Evolutionary conservation across 768 basidiomycete genomes (phyloP).

Genomic region (Dacryopinax spathularia): DNA sequence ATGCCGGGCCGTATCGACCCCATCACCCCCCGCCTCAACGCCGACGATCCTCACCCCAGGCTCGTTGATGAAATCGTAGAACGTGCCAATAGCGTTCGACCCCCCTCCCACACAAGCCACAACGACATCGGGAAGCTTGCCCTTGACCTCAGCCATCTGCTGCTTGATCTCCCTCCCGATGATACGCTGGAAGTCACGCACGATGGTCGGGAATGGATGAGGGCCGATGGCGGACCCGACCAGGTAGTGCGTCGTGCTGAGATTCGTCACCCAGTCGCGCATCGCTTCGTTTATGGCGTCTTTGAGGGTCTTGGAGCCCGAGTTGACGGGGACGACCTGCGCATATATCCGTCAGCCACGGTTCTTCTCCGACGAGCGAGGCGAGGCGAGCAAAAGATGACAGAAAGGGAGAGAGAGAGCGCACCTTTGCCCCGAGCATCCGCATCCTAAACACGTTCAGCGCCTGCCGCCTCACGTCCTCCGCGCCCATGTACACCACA

Average conservation of each 20-base stretch:
- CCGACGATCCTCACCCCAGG: constrained; percentile 74
- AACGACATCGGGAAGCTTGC: constrained; percentile 85
- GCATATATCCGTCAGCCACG: background rate
- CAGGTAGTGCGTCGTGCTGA: constrained; percentile 86
- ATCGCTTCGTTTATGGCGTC: constrained; percentile 98
- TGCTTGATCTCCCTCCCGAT: constrained; percentile 90
- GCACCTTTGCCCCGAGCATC: constrained; percentile 86
- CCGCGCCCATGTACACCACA: constrained; percentile 93
- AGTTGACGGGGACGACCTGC: constrained; percentile 83
- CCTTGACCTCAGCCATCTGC: constrained; percentile 54
- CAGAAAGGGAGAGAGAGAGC: background rate
- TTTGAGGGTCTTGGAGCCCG: constrained; percentile 89
- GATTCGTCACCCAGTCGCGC: constrained; percentile 96
- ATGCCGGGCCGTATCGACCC: constrained; percentile 69
- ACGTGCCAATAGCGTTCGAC: constrained; percentile 93
- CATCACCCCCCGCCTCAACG: constrained; percentile 96
- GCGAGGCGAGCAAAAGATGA: background rate
- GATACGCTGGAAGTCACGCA: constrained; percentile 92
- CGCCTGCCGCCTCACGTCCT: constrained; percentile 90
- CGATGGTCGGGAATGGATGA: constrained; percentile 97
- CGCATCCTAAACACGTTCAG: constrained; percentile 95
- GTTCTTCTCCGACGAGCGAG: background rate
- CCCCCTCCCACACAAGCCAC: constrained; percentile 98
- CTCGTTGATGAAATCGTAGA: constrained; percentile 91
- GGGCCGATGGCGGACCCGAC: constrained; percentile 96